Evolutionary conservation across 2,329 filamentous ascomycete species (phyloP).

Genomic region (Sodiomyces alkalinus): DNA sequence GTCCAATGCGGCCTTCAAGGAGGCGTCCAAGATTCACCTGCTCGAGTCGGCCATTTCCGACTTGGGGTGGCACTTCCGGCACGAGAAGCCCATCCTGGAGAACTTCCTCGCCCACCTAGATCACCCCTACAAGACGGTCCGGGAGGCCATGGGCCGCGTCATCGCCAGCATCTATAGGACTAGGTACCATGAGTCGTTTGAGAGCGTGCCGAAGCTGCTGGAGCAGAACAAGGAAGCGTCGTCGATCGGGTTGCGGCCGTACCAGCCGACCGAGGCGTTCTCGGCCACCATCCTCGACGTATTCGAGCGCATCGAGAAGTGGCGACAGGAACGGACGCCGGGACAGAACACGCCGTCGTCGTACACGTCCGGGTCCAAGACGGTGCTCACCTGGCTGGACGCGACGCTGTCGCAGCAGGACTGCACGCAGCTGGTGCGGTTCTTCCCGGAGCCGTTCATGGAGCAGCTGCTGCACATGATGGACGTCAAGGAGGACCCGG

Average conservation of each 20-base stretch:
- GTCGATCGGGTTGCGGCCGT: constrained; percentile 72
- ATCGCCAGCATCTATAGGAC: constrained; percentile 81
- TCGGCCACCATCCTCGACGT: constrained; percentile 54
- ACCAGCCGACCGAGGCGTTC: constrained; percentile 64
- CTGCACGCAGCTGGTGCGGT: constrained; percentile 77
- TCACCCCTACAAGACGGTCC: constrained; percentile 94
- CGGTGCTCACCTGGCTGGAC: constrained; percentile 88
- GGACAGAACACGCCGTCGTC: constrained; percentile 87
- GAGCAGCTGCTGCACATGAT: constrained; percentile 97
- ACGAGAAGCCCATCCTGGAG: constrained; percentile 73
- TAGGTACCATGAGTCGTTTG: constrained; percentile 86
- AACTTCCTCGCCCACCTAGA: constrained; percentile 87
- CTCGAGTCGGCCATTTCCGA: constrained; percentile 79
- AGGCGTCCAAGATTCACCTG: constrained; percentile 88
- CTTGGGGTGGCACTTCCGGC: constrained; percentile 89
- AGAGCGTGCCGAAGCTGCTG: constrained; percentile 60
- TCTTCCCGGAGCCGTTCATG: constrained; percentile 82
- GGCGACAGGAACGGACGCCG: constrained; percentile 70
- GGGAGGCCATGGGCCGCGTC: constrained; percentile 84
- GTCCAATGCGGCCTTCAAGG: constrained; percentile 96
- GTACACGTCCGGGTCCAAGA: constrained; percentile 94
- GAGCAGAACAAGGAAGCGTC: constrained; percentile 65
- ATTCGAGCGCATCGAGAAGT: constrained; percentile 67
- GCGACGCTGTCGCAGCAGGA: constrained; percentile 81
- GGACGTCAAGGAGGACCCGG: constrained; percentile 97